These are phyloP conservation scores for Suillus sp. DNA, from an alignment of 768 basidiomycete species.

Conservation along the genomic window DNA sequence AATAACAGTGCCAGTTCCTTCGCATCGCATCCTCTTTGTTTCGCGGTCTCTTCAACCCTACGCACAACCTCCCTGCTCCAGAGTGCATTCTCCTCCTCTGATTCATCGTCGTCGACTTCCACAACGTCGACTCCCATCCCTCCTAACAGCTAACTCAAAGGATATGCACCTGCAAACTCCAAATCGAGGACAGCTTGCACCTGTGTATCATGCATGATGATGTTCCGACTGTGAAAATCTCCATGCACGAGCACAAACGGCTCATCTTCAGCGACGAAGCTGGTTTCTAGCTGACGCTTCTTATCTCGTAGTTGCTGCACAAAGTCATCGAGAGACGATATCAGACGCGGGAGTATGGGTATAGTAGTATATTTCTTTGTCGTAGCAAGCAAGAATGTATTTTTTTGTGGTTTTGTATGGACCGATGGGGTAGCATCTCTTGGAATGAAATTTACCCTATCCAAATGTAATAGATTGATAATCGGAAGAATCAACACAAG, in stretches of 20 bases:
- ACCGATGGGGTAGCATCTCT: background rate
- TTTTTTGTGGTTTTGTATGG: background rate
- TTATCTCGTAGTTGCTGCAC: background rate
- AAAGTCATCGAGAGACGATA: background rate
- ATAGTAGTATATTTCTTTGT: conserved; percentile 1
- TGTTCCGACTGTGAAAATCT: background rate
- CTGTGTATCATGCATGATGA: background rate
- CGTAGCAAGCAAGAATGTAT: background rate
- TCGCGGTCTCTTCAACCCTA: background rate
- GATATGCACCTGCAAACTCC: background rate
- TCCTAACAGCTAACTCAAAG: background rate
- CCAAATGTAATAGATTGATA: background rate
- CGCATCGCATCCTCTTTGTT: background rate
- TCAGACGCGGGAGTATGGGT: background rate
- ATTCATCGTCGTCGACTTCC: background rate
- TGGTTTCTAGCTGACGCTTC: background rate
- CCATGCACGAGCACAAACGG: background rate
- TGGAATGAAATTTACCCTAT: background rate
- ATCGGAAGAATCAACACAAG: background rate
- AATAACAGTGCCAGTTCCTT: background rate
- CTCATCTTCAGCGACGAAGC: background rate
- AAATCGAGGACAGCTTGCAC: background rate
- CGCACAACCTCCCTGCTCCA: background rate
- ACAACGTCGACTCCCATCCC: background rate
- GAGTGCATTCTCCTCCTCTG: background rate